phyloP scores from a whole-genome alignment of 2,329 filamentous ascomycete species.

The Trichoderma sp. region DNA sequence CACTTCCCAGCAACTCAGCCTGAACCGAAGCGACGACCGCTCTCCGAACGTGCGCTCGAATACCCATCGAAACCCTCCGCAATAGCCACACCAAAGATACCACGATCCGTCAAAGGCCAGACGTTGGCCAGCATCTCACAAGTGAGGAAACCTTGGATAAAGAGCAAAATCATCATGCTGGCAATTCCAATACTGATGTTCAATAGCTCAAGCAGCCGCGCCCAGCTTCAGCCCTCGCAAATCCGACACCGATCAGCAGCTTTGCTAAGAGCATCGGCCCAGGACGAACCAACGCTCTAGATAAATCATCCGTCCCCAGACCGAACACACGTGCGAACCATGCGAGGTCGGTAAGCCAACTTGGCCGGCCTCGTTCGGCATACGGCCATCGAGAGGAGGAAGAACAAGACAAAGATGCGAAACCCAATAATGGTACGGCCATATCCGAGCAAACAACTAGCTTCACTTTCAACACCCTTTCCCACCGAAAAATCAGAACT shows the following conservation, averaged over 20 bases:
- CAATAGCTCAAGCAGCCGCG: constrained; percentile 46
- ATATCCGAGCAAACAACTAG: constrained; percentile 26
- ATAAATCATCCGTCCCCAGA: constrained; percentile 58
- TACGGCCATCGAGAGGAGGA: constrained; percentile 48
- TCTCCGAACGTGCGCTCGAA: constrained; percentile 60
- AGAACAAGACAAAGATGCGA: constrained; percentile 46
- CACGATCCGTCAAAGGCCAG: constrained; percentile 52
- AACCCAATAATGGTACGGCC: constrained; percentile 44
- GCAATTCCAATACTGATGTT: constrained; percentile 4
- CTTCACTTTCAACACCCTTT: constrained; percentile 31
- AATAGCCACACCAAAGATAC: constrained; percentile 46
- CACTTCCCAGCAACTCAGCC: constrained; percentile 53
- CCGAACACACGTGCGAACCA: constrained; percentile 52
- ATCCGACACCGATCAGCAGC: constrained; percentile 47
- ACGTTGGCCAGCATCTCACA: constrained; percentile 43
- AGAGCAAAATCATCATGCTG: neutral
- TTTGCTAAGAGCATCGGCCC: constrained; percentile 63
- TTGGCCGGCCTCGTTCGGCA: constrained; percentile 45
- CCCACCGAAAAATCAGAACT: constrained; percentile 36
- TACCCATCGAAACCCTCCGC: constrained; percentile 47
- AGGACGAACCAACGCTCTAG: constrained; percentile 51
- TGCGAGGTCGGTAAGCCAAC: constrained; percentile 48
- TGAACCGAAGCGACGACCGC: constrained; percentile 63
- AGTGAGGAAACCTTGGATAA: constrained; percentile 33
- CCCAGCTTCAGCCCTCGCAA: constrained; percentile 43